A percentile compares a stretch with the other conserved stretches of the same genome.
These are phyloP conservation scores for Xylaria longipes DNA, from an alignment of 495 filamentous ascomycete species.

Conservation along the genomic window DNA sequence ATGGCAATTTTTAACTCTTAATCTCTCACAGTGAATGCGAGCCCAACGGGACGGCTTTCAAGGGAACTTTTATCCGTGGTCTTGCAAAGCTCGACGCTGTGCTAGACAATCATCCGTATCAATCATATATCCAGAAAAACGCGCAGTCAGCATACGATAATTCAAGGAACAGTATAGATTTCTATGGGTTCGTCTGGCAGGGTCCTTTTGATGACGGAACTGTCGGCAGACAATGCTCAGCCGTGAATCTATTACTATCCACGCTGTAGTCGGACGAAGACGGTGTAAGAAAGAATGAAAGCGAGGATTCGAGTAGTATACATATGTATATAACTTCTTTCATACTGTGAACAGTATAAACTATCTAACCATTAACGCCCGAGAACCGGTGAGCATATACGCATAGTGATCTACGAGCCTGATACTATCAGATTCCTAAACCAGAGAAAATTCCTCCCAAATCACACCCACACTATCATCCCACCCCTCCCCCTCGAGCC, in stretches of 20 bases:
- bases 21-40: no score
- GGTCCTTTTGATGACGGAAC: slow-evolving; percentile 55
- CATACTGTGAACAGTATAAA: neutral
- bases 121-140: slow-evolving; percentile 59
- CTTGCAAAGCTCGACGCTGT: slow-evolving; percentile 59
- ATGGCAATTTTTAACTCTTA: no score
- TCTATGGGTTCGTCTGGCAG: slow-evolving; percentile 63
- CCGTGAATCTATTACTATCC: slow-evolving; percentile 65
- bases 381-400: neutral
- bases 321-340: neutral
- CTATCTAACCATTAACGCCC: neutral
- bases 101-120: slow-evolving; percentile 53
- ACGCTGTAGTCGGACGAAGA: slow-evolving; percentile 26
- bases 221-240: slow-evolving; percentile 66
- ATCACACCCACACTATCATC: slow-evolving; percentile 35
- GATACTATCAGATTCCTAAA: neutral
- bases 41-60: slow-evolving; percentile 69
- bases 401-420: neutral
- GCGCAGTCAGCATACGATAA: slow-evolving; percentile 63
- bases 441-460: slow-evolving; percentile 43
- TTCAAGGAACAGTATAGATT: slow-evolving; percentile 52
- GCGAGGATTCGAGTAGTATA: neutral
- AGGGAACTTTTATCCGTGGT: slow-evolving; percentile 74
- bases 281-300: neutral
- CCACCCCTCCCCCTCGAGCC: slow-evolving; percentile 27